These are phyloP conservation scores for Eimeria falciformis DNA, from an alignment of 169 alveolate genomes.

Conservation along the genomic window DNA sequence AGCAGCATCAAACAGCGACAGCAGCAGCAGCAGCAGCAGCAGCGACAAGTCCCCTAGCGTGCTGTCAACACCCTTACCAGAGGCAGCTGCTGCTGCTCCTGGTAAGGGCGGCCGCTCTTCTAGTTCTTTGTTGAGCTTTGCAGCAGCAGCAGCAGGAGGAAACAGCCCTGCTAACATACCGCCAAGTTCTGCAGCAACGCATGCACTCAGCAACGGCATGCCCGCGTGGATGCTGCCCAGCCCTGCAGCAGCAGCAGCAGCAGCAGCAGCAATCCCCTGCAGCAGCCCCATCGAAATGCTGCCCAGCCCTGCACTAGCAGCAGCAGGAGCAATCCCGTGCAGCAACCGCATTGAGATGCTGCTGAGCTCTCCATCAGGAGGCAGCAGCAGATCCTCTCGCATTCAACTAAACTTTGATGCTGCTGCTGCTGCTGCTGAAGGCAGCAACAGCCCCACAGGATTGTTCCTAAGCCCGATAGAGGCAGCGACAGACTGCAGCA, in stretches of 20 bases:
- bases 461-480: not conserved
- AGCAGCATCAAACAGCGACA: not conserved
- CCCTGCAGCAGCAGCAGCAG: conserved; percentile 20
- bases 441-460: not conserved
- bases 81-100: not conserved
- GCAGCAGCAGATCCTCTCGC: not conserved
- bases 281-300: too few relatives aligned
- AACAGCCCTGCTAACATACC: not conserved
- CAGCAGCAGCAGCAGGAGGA: not conserved
- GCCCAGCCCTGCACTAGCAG: not conserved
- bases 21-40: not conserved
- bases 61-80: not conserved
- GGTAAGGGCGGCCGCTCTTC: not conserved
- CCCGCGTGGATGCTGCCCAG: not conserved
- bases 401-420: not conserved
- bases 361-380: not conserved
- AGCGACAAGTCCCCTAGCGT: not conserved
- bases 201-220: not conserved
- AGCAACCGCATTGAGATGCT: not conserved
- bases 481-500: not conserved
- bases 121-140: not conserved
- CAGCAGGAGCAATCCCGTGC: not conserved
- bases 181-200: not conserved
- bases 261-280: not conserved
- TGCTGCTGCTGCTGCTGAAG: not conserved